Evolutionary conservation across 2,329 filamentous ascomycete genomes (phyloP).

Genomic region (Fusarium sp.): DNA sequence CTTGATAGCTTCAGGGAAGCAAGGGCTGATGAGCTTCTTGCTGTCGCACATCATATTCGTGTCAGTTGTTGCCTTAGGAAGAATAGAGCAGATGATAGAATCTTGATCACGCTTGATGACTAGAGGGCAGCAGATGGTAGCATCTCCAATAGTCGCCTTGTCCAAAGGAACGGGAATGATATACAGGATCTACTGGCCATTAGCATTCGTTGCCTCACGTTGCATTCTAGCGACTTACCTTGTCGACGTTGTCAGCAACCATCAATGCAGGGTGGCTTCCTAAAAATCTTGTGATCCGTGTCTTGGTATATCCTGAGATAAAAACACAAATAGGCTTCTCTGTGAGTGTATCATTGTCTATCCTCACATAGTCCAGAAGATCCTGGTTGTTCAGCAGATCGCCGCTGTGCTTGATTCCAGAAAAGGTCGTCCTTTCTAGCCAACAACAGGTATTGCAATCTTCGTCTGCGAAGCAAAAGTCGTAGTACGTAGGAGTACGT

Average conservation of each 20-base stretch:
- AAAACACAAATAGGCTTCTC: slow-evolving; percentile 7
- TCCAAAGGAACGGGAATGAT: slow-evolving; percentile 16
- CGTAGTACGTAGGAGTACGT: slow-evolving; percentile 5
- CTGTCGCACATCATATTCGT: not conserved
- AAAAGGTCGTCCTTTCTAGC: not conserved
- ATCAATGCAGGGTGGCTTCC: not conserved
- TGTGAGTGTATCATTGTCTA: not conserved
- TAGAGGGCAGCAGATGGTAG: slow-evolving; percentile 3
- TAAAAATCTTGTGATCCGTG: not conserved
- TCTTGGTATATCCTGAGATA: not conserved
- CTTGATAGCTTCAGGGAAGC: slow-evolving; percentile 6
- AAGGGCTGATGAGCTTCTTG: not conserved
- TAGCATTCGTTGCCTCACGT: not conserved
- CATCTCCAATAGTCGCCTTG: slow-evolving; percentile 6
- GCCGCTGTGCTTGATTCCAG: slow-evolving; percentile 7
- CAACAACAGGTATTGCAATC: not conserved
- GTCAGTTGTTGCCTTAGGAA: not conserved
- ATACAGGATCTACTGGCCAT: not conserved
- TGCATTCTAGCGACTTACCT: not conserved
- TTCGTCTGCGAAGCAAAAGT: slow-evolving; percentile 1
- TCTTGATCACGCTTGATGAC: not conserved
- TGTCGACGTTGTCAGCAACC: not conserved
- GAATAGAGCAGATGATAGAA: slow-evolving; percentile 1
- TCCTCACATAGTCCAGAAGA: slow-evolving; percentile 1
- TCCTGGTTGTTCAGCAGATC: not conserved